phyloP scores from a whole-genome alignment of 441 rosid genomes.

The Croton laevigatus region DNA sequence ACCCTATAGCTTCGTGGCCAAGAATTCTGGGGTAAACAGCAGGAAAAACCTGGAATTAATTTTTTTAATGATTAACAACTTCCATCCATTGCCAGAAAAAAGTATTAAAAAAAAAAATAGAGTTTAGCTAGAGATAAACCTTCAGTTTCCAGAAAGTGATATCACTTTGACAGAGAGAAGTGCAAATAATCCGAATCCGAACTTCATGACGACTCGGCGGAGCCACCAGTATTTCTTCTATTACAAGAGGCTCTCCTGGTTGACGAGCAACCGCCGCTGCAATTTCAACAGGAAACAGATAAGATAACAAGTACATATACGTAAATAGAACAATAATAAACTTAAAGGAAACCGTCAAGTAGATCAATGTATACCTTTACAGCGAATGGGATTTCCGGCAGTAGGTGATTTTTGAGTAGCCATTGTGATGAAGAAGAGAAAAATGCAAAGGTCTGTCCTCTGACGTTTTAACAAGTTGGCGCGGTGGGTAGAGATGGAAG shows the following conservation, averaged over 20 bases:
- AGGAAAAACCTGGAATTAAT: constrained; percentile 48
- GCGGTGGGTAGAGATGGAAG: not conserved
- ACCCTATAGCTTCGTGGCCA: constrained; percentile 85
- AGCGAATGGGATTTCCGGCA: constrained; percentile 61
- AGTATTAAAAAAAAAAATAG: not conserved
- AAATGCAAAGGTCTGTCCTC: not conserved
- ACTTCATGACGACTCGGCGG: constrained; percentile 67
- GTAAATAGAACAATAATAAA: not conserved
- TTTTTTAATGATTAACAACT: not conserved
- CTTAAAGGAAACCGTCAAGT: no score
- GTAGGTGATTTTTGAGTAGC: constrained; percentile 27
- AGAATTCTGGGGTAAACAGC: constrained; percentile 65
- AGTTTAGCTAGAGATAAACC: constrained; percentile 20
- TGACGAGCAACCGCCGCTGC: constrained; percentile 65
- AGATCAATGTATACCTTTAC: constrained; percentile 48
- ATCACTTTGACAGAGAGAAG: constrained; percentile 77
- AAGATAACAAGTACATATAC: not conserved
- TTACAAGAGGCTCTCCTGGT: constrained; percentile 65
- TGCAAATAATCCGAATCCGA: constrained; percentile 69
- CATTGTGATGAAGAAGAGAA: constrained; percentile 24
- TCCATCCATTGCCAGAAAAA: not conserved
- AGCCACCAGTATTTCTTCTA: constrained; percentile 73
- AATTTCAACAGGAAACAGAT: not conserved
- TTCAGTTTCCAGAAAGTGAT: constrained; percentile 68
- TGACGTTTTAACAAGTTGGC: not conserved